phyloP scores from a whole-genome alignment of 1,284 basidiomycete genomes.

The Phylloporus sp. region DNA sequence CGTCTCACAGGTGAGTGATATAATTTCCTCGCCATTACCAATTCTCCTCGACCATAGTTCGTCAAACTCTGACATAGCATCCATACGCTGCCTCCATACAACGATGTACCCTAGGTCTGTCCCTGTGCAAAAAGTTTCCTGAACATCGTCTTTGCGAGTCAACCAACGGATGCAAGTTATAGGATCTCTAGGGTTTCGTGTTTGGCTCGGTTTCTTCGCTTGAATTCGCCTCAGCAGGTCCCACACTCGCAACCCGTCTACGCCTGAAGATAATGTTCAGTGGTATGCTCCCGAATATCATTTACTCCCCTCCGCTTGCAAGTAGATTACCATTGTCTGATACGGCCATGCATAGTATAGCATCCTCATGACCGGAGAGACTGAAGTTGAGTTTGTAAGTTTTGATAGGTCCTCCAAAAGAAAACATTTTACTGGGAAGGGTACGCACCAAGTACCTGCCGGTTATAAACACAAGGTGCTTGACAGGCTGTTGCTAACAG shows the following conservation, averaged over 20 bases:
- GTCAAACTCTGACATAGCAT: slow-evolving; percentile 8
- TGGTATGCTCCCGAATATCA: too few species aligned
- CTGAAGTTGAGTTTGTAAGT: not conserved
- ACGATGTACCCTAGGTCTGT: not conserved
- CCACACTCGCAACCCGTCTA: slow-evolving; percentile 15
- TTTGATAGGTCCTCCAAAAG: too few species aligned
- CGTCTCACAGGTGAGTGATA: slow-evolving; percentile 3
- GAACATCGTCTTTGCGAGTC: not conserved
- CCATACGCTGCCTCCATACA: slow-evolving; percentile 7
- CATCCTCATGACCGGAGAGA: not conserved
- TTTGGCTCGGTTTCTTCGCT: slow-evolving; percentile 6
- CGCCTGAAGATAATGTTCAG: slow-evolving; percentile 7
- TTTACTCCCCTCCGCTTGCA: not conserved
- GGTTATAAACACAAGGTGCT: too few species aligned
- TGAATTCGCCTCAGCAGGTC: slow-evolving; percentile 8
- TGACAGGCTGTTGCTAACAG: too few species aligned
- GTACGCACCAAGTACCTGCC: too few species aligned
- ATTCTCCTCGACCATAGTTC: slow-evolving; percentile 2
- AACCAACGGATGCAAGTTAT: slow-evolving; percentile 16
- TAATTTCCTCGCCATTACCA: slow-evolving; percentile 14
- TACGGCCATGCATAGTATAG: not conserved
- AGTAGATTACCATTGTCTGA: not conserved
- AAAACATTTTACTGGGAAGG: too few species aligned
- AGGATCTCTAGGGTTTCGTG: slow-evolving; percentile 1
- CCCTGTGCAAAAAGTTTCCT: not conserved